Conservation (phyloP, 306 rosid genomes). For the Medicago arabica region DNA sequence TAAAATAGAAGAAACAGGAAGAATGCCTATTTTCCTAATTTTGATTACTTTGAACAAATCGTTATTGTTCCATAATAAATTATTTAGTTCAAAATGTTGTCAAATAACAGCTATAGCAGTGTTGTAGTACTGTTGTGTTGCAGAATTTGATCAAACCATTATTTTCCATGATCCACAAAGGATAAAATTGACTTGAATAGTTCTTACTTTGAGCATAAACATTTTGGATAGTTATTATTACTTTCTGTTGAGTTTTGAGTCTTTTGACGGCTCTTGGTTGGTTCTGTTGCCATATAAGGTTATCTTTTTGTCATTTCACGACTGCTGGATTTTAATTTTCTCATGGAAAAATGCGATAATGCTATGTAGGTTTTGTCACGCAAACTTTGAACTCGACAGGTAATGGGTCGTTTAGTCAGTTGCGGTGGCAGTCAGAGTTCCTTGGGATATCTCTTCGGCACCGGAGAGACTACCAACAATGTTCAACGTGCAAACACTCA, state of each 20-base stretch:
- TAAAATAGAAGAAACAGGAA: background rate
- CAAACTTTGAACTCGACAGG: slow-evolving; percentile 11
- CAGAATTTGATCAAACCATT: background rate
- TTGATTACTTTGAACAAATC: background rate
- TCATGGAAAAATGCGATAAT: slow-evolving; percentile 29
- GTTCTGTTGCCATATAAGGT: slow-evolving; percentile 3
- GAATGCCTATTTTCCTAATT: background rate
- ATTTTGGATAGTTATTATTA: slow-evolving; percentile 7
- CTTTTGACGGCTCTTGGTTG: background rate
- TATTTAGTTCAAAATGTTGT: too few relatives aligned
- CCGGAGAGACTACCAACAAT: slow-evolving; percentile 56
- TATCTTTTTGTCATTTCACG: background rate
- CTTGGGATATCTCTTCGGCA: slow-evolving; percentile 81
- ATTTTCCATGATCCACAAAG: background rate
- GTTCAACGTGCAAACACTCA: slow-evolving; percentile 43
- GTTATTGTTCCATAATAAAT: too few relatives aligned
- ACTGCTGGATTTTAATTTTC: slow-evolving; percentile 1
- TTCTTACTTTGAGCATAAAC: background rate
- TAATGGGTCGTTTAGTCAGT: slow-evolving; percentile 87
- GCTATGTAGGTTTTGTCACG: slow-evolving; percentile 39
- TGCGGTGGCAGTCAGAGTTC: slow-evolving; percentile 89
- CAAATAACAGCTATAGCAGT: background rate
- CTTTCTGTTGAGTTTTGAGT: slow-evolving; percentile 1
- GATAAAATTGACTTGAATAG: background rate
- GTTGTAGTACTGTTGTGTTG: background rate